Percentiles rank a stretch among this genome's conserved stretches.
Conservation (phyloP, 1,284 basidiomycete genomes). For the Hortiboletus rubellus region DNA sequence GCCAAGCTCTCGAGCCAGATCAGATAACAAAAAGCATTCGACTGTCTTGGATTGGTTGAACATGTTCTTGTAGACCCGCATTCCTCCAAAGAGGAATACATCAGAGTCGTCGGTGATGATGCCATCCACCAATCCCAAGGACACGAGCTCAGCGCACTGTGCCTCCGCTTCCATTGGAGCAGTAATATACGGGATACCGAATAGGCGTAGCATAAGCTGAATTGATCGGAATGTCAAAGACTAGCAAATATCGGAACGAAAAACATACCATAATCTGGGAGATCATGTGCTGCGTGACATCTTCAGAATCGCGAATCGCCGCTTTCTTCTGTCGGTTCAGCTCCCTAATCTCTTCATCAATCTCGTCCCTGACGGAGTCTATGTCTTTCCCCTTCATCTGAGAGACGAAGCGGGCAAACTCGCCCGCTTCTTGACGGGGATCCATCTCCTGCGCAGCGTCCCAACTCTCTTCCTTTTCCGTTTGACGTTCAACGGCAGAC, state of each 20-base stretch:
- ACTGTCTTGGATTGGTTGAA: constrained; percentile 99
- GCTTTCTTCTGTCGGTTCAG: constrained; percentile 84
- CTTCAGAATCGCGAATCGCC: constrained; percentile 92
- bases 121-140: constrained; percentile 88
- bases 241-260: not conserved
- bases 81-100: constrained; percentile 96
- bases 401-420: constrained; percentile 90
- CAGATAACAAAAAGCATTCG: constrained; percentile 87
- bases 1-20: constrained; percentile 87
- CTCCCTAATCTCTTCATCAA: constrained; percentile 86
- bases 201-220: constrained; percentile 86
- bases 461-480: constrained; percentile 45
- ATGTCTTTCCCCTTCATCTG: constrained; percentile 85
- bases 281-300: constrained; percentile 94
- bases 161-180: constrained; percentile 99
- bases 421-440: constrained; percentile 79
- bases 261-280: constrained; percentile 85
- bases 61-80: constrained; percentile 97
- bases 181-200: constrained; percentile 97
- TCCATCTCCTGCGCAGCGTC: constrained; percentile 84
- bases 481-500: constrained; percentile 2
- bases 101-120: constrained; percentile 99
- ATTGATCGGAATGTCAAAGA: constrained; percentile 7
- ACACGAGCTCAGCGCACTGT: constrained; percentile 92
- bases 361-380: constrained; percentile 80